Evolutionary conservation across 2,329 filamentous ascomycete species (phyloP).

Genomic region (Neonectria punicea): DNA sequence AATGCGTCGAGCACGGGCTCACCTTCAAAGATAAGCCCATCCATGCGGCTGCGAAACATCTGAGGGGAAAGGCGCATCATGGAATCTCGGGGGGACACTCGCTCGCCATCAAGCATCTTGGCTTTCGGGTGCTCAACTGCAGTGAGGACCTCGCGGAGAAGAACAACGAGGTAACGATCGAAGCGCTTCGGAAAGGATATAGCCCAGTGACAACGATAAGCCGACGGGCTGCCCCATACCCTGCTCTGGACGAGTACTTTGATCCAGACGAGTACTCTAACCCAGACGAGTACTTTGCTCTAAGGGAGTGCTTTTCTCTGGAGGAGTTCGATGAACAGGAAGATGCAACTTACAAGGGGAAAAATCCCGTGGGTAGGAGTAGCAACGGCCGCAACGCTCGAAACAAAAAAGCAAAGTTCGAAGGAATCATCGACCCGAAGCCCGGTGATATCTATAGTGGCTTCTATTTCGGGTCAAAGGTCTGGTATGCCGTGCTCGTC

Average conservation of each 20-base stretch:
- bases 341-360: not conserved
- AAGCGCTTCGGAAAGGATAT: not conserved
- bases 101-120: not conserved
- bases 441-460: conserved; percentile 13
- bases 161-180: conserved; percentile 7
- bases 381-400: not conserved
- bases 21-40: conserved; percentile 9
- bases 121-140: conserved; percentile 10
- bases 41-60: conserved; percentile 10
- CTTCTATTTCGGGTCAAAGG: conserved; percentile 2
- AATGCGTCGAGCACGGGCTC: conserved; percentile 6
- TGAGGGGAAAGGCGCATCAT: conserved; percentile 1
- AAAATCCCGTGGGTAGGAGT: no score
- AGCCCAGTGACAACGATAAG: not conserved
- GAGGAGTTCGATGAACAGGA: not conserved
- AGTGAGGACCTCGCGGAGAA: conserved; percentile 1
- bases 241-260: not conserved
- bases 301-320: no score
- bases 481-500: conserved; percentile 5
- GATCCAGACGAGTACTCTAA: no score
- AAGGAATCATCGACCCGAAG: conserved; percentile 13
- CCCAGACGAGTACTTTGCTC: no score
- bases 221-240: no score
- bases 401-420: not conserved
- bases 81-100: not conserved